Conservation (phyloP, 805 yeast species). For the Yueomyces sinensis region DNA sequence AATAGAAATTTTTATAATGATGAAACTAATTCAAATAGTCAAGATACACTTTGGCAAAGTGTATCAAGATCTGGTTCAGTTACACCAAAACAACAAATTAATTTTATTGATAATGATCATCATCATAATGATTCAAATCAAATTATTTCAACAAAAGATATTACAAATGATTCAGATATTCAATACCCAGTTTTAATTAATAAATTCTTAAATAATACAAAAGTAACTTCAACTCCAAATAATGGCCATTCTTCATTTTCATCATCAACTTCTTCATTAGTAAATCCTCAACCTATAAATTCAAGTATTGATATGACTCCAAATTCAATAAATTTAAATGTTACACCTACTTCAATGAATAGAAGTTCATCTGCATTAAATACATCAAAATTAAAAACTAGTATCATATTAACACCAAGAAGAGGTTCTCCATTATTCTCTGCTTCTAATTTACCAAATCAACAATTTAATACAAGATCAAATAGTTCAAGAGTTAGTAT, state of each 20-base stretch:
- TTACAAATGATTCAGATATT: background rate
- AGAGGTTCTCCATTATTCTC: conserved; percentile 38
- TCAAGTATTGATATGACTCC: background rate
- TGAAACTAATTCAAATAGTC: conserved; percentile 4
- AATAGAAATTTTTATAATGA: background rate
- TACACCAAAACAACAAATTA: conserved; percentile 34
- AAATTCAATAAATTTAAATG: background rate
- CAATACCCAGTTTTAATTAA: background rate
- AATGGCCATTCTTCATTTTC: conserved; percentile 2
- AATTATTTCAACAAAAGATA: background rate
- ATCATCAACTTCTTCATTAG: background rate
- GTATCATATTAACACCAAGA: conserved; percentile 35
- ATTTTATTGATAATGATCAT: conserved; percentile 2
- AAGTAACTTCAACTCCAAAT: conserved; percentile 1
- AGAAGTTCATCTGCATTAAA: background rate
- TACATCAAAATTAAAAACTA: conserved; percentile 14
- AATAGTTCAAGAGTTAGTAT: conserved; percentile 8
- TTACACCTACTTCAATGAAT: background rate
- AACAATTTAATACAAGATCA: background rate
- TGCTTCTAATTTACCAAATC: conserved; percentile 2
- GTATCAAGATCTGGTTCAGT: conserved; percentile 24
- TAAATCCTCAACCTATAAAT: background rate
- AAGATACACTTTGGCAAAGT: background rate
- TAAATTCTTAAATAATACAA: background rate
- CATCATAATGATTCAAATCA: background rate